Evolutionary conservation across 1,284 basidiomycete genomes (phyloP).

Genomic region (Irpex lacteus): DNA sequence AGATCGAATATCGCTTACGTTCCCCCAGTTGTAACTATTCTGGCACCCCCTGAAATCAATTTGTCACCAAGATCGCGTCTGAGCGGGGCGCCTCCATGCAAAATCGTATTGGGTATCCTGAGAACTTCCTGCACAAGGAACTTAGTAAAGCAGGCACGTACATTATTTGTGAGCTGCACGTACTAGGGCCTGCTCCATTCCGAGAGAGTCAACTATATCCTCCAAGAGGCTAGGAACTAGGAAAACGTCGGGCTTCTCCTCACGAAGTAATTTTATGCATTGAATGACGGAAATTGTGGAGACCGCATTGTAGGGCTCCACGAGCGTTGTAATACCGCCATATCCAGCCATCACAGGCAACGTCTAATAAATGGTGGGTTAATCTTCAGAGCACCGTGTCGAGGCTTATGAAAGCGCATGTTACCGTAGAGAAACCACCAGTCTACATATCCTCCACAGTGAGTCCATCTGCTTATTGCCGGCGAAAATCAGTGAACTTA

Average conservation of each 20-base stretch:
- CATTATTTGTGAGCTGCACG: neutral
- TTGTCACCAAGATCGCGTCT: slow-evolving; percentile 18
- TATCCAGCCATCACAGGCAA: slow-evolving; percentile 1
- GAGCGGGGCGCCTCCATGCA: slow-evolving; percentile 19
- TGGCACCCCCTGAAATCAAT: slow-evolving; percentile 13
- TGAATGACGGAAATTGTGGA: neutral
- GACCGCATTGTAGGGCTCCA: neutral
- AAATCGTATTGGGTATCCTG: neutral
- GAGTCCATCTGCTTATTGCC: neutral
- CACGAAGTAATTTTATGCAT: neutral
- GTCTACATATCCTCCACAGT: neutral
- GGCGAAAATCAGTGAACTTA: neutral
- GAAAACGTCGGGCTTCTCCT: slow-evolving; percentile 11
- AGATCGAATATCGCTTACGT: slow-evolving; percentile 7
- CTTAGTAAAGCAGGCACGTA: neutral
- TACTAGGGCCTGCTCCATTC: slow-evolving; percentile 13
- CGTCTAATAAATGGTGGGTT: neutral
- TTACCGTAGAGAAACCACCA: no score
- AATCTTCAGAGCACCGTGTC: neutral
- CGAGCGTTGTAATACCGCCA: neutral
- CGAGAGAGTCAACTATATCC: neutral
- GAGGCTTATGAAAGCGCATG: no score
- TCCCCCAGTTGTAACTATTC: slow-evolving; percentile 16
- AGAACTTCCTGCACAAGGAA: slow-evolving; percentile 4
- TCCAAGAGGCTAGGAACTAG: neutral